Conservation (phyloP, 108 stramenopile species). For the Fragilaria radians region DNA sequence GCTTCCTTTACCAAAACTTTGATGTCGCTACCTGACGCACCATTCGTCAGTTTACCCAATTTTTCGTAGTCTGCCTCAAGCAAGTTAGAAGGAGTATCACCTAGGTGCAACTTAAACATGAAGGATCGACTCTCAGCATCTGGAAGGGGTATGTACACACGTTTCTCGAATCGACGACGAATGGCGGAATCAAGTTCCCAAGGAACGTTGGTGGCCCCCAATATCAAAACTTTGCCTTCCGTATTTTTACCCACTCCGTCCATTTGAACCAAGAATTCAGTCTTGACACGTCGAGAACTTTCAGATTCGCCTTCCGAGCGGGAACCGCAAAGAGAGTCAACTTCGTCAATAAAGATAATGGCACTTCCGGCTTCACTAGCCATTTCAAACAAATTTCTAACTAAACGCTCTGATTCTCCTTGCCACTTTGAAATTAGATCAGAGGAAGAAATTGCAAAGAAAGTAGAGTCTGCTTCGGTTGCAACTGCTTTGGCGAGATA, state of each 20-base stretch:
- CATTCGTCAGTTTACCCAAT: conserved; percentile 77
- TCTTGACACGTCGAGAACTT: conserved; percentile 90
- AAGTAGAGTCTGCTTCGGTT: conserved; percentile 96
- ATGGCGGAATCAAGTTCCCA: conserved; percentile 99
- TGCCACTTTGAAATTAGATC: conserved; percentile 99
- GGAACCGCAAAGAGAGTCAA: conserved; percentile 90
- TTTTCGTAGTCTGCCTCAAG: conserved; percentile 75
- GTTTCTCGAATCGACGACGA: conserved; percentile 97
- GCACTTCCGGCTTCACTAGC: conserved; percentile 87
- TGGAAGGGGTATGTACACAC: conserved; percentile 98
- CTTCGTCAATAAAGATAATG: conserved; percentile 96
- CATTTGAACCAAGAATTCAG: conserved; percentile 99
- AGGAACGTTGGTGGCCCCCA: conserved; percentile 98
- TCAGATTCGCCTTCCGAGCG: conserved; percentile 91
- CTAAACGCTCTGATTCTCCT: conserved; percentile 96
- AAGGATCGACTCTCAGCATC: conserved; percentile 75
- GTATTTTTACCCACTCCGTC: conserved; percentile 87
- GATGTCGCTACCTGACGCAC: conserved; percentile 92
- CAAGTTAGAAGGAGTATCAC: conserved; percentile 85
- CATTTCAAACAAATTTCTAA: conserved; percentile 97
- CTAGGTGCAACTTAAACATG: conserved; percentile 92
- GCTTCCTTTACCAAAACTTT: conserved; percentile 95
- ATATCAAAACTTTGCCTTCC: conserved; percentile 74
- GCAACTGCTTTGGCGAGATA: conserved; percentile 99
- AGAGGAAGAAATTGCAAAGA: conserved; percentile 95